Evolutionary conservation across 1,284 basidiomycete genomes (phyloP).

Genomic region (Pseudozyma sp.): DNA sequence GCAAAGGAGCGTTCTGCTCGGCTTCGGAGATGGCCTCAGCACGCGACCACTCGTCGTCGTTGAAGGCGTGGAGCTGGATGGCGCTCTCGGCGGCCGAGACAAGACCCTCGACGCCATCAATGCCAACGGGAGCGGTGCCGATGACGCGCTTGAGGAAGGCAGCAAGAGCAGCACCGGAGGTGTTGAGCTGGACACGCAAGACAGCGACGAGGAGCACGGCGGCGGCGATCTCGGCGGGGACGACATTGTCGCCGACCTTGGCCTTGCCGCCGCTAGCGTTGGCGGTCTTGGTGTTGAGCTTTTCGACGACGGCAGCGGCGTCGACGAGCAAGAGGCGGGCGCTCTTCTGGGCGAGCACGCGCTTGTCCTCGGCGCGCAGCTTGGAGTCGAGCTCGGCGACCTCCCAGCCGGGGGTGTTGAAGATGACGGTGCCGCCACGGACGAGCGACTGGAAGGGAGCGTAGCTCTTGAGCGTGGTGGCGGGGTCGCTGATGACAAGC

Average conservation of each 20-base stretch:
- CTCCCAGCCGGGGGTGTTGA: slow-evolving; percentile 64
- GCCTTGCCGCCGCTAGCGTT: slow-evolving; percentile 57
- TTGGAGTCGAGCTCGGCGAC: slow-evolving; percentile 60
- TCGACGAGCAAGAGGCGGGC: slow-evolving; percentile 61
- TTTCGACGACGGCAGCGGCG: slow-evolving; percentile 53
- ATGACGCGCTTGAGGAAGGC: slow-evolving; percentile 52
- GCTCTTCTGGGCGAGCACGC: slow-evolving; percentile 56
- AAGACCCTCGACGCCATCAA: slow-evolving; percentile 57
- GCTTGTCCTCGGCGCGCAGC: slow-evolving; percentile 63
- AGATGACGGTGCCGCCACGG: slow-evolving; percentile 61
- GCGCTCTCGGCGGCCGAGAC: slow-evolving; percentile 52
- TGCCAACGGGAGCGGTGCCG: slow-evolving; percentile 61
- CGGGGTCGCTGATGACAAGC: slow-evolving; percentile 61
- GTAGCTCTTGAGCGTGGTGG: slow-evolving; percentile 58
- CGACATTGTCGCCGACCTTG: slow-evolving; percentile 52
- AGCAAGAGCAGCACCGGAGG: slow-evolving; percentile 42
- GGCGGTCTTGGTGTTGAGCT: slow-evolving; percentile 56
- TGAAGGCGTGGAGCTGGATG: slow-evolving; percentile 52
- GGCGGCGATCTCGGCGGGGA: slow-evolving; percentile 56
- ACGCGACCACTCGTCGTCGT: slow-evolving; percentile 53
- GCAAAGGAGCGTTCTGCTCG: slow-evolving; percentile 52
- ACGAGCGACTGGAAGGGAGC: slow-evolving; percentile 60
- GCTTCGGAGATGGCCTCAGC: slow-evolving; percentile 58
- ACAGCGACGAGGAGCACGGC: slow-evolving; percentile 59
- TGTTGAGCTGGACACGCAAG: slow-evolving; percentile 54